Evolutionary conservation across 2,329 filamentous ascomycete genomes (phyloP).

Genomic region (Epichloe brachyelytri): DNA sequence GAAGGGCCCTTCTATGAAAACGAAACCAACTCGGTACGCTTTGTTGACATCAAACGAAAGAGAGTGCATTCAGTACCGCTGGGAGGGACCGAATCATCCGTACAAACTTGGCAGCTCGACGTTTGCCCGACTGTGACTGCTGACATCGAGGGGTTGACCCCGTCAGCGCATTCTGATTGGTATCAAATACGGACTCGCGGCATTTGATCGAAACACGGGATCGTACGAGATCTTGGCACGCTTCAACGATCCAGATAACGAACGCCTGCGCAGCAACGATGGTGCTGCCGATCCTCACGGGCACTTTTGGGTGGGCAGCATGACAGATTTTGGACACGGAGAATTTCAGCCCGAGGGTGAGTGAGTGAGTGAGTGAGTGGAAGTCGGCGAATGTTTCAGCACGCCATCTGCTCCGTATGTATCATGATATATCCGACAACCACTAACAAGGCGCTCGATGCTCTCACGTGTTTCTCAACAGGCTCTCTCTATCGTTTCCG

Average conservation of each 20-base stretch:
- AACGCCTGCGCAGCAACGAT: conserved; percentile 61
- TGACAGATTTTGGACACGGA: conserved; percentile 58
- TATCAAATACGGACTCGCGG: conserved; percentile 70
- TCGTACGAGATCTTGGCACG: conserved; percentile 39
- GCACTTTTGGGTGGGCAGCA: conserved; percentile 72
- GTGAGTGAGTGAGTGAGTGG: conserved; percentile 5
- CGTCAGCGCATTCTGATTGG: conserved; percentile 59
- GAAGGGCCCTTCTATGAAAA: conserved; percentile 66
- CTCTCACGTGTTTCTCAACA: conserved; percentile 18
- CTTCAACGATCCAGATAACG: conserved; percentile 31
- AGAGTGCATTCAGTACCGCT: conserved; percentile 62
- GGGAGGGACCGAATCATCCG: conserved; percentile 44
- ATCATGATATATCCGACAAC: not conserved
- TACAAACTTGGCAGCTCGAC: conserved; percentile 47
- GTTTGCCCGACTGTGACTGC: conserved; percentile 55
- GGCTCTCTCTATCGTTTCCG: conserved; percentile 65
- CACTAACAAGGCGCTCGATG: not conserved
- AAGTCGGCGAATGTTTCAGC: too few species aligned
- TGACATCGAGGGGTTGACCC: conserved; percentile 54
- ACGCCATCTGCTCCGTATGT: not conserved
- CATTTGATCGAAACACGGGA: conserved; percentile 52
- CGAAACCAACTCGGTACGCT: conserved; percentile 52
- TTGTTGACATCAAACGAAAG: conserved; percentile 72
- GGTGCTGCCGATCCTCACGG: conserved; percentile 69
- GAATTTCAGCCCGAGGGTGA: conserved; percentile 48